Percentiles rank a stretch among this genome's conserved stretches.
Conservation (phyloP, 495 filamentous ascomycete genomes). For the Daldinia bambusicola region DNA sequence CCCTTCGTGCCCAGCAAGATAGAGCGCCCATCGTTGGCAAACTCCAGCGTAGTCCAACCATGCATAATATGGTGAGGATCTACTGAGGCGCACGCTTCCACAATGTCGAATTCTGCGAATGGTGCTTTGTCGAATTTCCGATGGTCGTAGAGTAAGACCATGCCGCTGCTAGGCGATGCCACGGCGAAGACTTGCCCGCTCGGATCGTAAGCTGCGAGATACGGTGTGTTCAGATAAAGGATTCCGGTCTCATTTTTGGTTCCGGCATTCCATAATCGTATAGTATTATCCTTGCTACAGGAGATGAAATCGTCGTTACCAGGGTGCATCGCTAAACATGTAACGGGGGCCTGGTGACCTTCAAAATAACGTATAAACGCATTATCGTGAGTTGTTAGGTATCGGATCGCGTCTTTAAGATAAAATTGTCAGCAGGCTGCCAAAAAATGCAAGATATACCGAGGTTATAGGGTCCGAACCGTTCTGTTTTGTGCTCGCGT, state of each 20-base stretch:
- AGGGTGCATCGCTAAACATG: constrained; percentile 76
- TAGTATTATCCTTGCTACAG: constrained; percentile 85
- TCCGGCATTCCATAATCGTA: constrained; percentile 84
- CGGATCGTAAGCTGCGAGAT: constrained; percentile 87
- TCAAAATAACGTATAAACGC: constrained; percentile 94
- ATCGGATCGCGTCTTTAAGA: constrained; percentile 78
- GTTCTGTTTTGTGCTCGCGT: constrained; percentile 94
- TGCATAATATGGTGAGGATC: constrained; percentile 56
- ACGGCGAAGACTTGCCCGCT: constrained; percentile 91
- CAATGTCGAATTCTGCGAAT: constrained; percentile 84
- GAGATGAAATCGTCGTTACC: constrained; percentile 90
- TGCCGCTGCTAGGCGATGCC: constrained; percentile 78
- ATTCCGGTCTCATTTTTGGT: constrained; percentile 79
- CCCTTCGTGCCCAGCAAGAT: constrained; percentile 83
- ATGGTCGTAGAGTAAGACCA: constrained; percentile 89
- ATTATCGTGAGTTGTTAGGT: constrained; percentile 94
- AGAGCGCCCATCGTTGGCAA: constrained; percentile 92
- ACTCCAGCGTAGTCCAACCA: constrained; percentile 87
- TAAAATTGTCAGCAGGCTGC: constrained; percentile 20
- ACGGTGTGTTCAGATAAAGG: constrained; percentile 78
- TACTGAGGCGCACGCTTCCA: constrained; percentile 53
- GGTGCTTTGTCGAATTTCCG: constrained; percentile 92
- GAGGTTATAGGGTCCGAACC: constrained; percentile 55
- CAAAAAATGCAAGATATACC: neutral
- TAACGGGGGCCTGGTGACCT: constrained; percentile 85